These are phyloP conservation scores for Pythium vanterpoolii DNA, from an alignment of 352 stramenopile genomes.

Conservation along the genomic window DNA sequence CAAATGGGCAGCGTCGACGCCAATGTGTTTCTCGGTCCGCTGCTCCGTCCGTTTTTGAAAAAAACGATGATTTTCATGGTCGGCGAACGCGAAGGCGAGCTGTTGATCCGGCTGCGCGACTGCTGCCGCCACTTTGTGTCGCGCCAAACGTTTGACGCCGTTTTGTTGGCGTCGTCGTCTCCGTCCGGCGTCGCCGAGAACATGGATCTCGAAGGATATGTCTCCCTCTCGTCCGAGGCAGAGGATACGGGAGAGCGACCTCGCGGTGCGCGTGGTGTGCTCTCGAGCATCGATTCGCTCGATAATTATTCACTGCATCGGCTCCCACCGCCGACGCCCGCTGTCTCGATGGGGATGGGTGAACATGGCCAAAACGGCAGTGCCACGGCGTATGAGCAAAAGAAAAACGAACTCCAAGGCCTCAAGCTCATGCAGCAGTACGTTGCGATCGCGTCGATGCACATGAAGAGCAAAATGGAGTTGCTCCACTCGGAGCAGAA, in stretches of 20 bases:
- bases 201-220: conserved; percentile 21
- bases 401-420: conserved; percentile 73
- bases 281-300: conserved; percentile 69
- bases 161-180: conserved; percentile 52
- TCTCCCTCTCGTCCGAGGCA: conserved; percentile 4
- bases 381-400: conserved; percentile 47
- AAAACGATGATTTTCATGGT: conserved; percentile 81
- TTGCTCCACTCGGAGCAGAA: conserved; percentile 77
- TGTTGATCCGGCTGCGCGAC: conserved; percentile 54
- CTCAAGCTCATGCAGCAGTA: conserved; percentile 88
- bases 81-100: conserved; percentile 48
- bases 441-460: conserved; percentile 82
- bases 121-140: conserved; percentile 70
- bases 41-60: conserved; percentile 88
- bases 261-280: conserved; percentile 31
- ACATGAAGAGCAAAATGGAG: conserved; percentile 89
- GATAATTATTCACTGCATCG: conserved; percentile 42
- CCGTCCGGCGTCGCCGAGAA: conserved; percentile 32
- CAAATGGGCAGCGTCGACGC: conserved; percentile 88
- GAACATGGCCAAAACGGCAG: conserved; percentile 15
- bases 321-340: conserved; percentile 13
- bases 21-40: conserved; percentile 90
- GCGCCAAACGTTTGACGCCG: conserved; percentile 82
- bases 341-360: background rate
- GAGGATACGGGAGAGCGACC: conserved; percentile 15